Evolutionary conservation across 1,139 yeast species (phyloP).

Genomic region (Debaryomyces coudertii): DNA sequence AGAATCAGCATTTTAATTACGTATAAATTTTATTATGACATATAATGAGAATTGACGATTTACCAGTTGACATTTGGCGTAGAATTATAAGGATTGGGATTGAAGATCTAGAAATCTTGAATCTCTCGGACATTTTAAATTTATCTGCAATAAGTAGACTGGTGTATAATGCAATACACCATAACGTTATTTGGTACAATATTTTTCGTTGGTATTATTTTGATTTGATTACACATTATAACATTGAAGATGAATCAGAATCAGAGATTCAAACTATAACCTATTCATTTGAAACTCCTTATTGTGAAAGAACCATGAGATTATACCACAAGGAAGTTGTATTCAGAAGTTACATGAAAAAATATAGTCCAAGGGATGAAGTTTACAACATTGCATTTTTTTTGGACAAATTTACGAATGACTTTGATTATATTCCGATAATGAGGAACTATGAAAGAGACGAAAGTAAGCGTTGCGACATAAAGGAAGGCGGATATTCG

Average conservation of each 20-base stretch:
- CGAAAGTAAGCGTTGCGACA: not conserved
- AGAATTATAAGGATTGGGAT: slow-evolving; percentile 14
- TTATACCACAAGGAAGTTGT: slow-evolving; percentile 16
- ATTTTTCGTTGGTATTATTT: slow-evolving; percentile 19
- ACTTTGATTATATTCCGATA: slow-evolving; percentile 23
- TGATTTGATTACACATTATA: slow-evolving; percentile 16
- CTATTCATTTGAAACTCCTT: slow-evolving; percentile 6
- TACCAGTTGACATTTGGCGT: slow-evolving; percentile 25
- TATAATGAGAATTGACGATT: slow-evolving; percentile 11
- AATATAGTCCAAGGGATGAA: slow-evolving; percentile 14
- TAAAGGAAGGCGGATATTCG: not conserved
- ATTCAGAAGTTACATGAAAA: slow-evolving; percentile 11
- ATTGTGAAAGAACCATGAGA: slow-evolving; percentile 11
- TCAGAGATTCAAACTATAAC: slow-evolving; percentile 3
- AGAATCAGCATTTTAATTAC: not conserved
- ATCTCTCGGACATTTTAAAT: slow-evolving; percentile 24
- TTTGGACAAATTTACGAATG: slow-evolving; percentile 18
- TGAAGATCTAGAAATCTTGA: not conserved
- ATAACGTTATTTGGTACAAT: slow-evolving; percentile 24
- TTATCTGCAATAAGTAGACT: slow-evolving; percentile 17
- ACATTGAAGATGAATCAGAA: slow-evolving; percentile 10
- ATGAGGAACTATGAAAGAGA: slow-evolving; percentile 11
- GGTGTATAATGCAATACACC: slow-evolving; percentile 15
- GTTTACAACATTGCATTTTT: slow-evolving; percentile 12
- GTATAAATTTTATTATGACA: not conserved